phyloP scores from a whole-genome alignment of 768 basidiomycete species.

The Russula abietina region DNA sequence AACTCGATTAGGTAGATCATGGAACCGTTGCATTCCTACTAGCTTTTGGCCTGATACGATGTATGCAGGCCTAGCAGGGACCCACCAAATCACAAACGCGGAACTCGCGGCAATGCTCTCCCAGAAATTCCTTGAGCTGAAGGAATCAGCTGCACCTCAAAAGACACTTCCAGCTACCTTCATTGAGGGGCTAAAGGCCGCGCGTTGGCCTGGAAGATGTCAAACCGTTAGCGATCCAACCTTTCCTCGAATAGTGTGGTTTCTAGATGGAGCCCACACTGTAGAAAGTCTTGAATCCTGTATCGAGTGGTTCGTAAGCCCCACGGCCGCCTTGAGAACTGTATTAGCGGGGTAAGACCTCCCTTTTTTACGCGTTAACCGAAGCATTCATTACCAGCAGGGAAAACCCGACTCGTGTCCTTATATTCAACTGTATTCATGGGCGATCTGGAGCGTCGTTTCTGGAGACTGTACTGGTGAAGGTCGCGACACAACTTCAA shows the following conservation, averaged over 20 bases:
- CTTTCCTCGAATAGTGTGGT: constrained; percentile 61
- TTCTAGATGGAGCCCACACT: constrained; percentile 94
- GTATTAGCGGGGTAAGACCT: constrained; percentile 16
- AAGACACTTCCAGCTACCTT: constrained; percentile 47
- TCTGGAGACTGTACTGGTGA: constrained; percentile 52
- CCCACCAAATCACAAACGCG: constrained; percentile 86
- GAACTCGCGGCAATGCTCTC: constrained; percentile 74
- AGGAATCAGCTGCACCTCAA: constrained; percentile 29
- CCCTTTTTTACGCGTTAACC: not conserved
- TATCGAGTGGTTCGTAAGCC: constrained; percentile 78
- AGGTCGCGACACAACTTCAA: constrained; percentile 44
- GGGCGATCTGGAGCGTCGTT: constrained; percentile 79
- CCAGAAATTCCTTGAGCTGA: constrained; percentile 50
- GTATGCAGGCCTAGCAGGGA: constrained; percentile 68
- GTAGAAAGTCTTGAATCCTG: constrained; percentile 83
- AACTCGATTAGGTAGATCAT: constrained; percentile 54
- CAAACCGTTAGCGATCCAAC: constrained; percentile 69
- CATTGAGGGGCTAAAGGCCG: constrained; percentile 53
- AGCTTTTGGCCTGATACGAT: constrained; percentile 9
- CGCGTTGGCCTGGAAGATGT: constrained; percentile 93
- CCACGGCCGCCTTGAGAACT: constrained; percentile 44
- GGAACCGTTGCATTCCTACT: not conserved
- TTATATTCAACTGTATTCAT: constrained; percentile 93
- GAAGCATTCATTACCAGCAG: constrained; percentile 18
- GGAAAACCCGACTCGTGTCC: constrained; percentile 42